Base-by-base conservation (phyloP, 306 rosid species). In the Comarum palustre region DNA sequence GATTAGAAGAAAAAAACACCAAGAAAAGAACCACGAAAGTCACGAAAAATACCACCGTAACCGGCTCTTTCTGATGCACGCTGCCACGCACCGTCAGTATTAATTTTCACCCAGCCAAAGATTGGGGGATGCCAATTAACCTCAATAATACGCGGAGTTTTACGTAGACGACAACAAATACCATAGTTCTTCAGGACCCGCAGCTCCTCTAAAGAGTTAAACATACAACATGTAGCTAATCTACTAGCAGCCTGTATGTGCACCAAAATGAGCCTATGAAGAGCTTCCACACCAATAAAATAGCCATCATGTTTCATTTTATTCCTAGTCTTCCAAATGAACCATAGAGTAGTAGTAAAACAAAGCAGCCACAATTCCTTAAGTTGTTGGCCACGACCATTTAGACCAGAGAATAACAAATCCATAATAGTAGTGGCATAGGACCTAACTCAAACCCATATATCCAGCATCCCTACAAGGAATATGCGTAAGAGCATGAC, bases 371-470 rank as follows among this genome's bases (percentile, higher is more conserved):
- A 46, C 0, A 46, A 15, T 4, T 46, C 51, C 4, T 2, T 46
- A 15, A 15, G 6, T 46, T 46, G 51, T 39, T 46, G 6, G n/a
- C 51, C 15, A 46, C 8, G n/a, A 4, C 48, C 51, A 46, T 34
- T 34, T 1, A 34, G 5, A 34, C 38, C 38, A 34, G 4, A 34
- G 38, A 34, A 34, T 34, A 34, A 46, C 16, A 46, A 46, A 15
- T 46, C 8, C 19, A 46, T 4, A 46, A 46, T 46, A 46, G 51
- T 10, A 10, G 73, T 1, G 87, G 8, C 52, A 47, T 47, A 47
- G 0, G 1, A 4, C n/a, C 52, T n/a, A 47, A 16, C 52, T 47
- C 20, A 16, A 47, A 47, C 51, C n/a, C 15, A 46, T n/a, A 0
- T 16, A 47, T 2, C n/a, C 51, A 46, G 2, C 51, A 17, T 15